These are phyloP conservation scores for Ustilago loliicola DNA, from an alignment of 1,284 basidiomycete genomes.

Conservation along the genomic window DNA sequence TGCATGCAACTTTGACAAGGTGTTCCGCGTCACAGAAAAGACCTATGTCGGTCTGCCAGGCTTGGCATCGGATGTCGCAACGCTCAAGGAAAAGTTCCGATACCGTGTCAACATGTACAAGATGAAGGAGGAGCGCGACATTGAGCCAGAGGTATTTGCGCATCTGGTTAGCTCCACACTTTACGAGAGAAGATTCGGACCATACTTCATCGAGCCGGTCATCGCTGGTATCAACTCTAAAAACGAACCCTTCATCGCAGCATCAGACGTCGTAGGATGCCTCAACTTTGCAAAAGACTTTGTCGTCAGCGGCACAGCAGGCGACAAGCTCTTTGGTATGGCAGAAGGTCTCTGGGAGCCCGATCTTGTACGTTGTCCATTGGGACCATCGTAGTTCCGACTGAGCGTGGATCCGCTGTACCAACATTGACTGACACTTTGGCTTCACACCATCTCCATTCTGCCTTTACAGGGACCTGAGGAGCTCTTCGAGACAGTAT, in stretches of 20 bases:
- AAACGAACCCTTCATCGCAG: slow-evolving; percentile 93
- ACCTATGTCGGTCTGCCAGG: slow-evolving; percentile 93
- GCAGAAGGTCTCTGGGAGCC: slow-evolving; percentile 99
- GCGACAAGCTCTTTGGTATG: slow-evolving; percentile 93
- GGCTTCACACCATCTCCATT: not conserved
- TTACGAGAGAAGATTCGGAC: slow-evolving; percentile 93
- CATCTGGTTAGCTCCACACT: slow-evolving; percentile 96
- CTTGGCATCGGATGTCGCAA: slow-evolving; percentile 91
- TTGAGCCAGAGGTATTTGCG: slow-evolving; percentile 95
- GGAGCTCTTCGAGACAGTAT: slow-evolving; percentile 98
- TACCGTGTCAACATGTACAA: slow-evolving; percentile 99
- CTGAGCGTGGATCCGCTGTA: too few relatives aligned
- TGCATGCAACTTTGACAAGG: slow-evolving; percentile 93
- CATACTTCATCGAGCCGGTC: slow-evolving; percentile 97
- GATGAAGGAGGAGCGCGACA: slow-evolving; percentile 98
- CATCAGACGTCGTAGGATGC: slow-evolving; percentile 96
- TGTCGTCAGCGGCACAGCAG: slow-evolving; percentile 92
- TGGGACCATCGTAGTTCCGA: not conserved
- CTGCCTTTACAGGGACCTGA: slow-evolving; percentile 78
- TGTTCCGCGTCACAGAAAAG: slow-evolving; percentile 93
- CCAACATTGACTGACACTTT: not conserved
- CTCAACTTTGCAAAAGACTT: slow-evolving; percentile 96
- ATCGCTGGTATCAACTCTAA: slow-evolving; percentile 87
- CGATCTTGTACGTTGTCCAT: slow-evolving; percentile 76
- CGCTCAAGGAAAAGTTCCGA: slow-evolving; percentile 77